Conservation (phyloP, 2,329 filamentous ascomycete species). For the Venturia aucupariae region DNA sequence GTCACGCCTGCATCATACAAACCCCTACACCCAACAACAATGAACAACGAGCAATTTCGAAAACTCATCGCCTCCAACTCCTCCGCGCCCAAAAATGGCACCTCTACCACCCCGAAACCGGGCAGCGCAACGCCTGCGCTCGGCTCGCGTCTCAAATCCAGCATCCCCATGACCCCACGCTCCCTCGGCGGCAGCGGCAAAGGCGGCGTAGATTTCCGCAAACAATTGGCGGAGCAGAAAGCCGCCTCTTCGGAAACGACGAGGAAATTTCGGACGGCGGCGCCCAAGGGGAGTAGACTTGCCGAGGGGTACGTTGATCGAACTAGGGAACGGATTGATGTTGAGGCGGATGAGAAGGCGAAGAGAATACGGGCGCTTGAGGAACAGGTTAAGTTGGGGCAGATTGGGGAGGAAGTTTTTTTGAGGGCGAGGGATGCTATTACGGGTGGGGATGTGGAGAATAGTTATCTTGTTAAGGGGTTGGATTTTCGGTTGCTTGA, state of each 20-base stretch:
- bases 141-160: conserved; percentile 68
- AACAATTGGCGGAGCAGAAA: conserved; percentile 69
- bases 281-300: conserved; percentile 74
- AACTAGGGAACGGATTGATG: conserved; percentile 51
- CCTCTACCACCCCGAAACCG: conserved; percentile 36
- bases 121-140: conserved; percentile 46
- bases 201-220: conserved; percentile 61
- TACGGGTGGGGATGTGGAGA: conserved; percentile 67
- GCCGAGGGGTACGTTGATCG: conserved; percentile 79
- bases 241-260: conserved; percentile 51
- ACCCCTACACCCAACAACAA: conserved; percentile 29
- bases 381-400: conserved; percentile 68
- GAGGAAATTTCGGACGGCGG: conserved; percentile 70
- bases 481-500: conserved; percentile 76
- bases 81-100: conserved; percentile 49
- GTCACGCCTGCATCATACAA: too few relatives aligned
- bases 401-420: conserved; percentile 74
- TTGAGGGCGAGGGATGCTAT: conserved; percentile 67
- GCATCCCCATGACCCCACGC: conserved; percentile 91
- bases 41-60: conserved; percentile 96
- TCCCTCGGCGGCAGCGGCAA: conserved; percentile 46
- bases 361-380: conserved; percentile 69
- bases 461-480: conserved; percentile 85
- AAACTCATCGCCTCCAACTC: conserved; percentile 60
- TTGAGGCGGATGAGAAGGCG: conserved; percentile 46